These are phyloP conservation scores for Lunasporangiospora selenospora DNA, from an alignment of 192 early-diverging fungal species.

Conservation along the genomic window DNA sequence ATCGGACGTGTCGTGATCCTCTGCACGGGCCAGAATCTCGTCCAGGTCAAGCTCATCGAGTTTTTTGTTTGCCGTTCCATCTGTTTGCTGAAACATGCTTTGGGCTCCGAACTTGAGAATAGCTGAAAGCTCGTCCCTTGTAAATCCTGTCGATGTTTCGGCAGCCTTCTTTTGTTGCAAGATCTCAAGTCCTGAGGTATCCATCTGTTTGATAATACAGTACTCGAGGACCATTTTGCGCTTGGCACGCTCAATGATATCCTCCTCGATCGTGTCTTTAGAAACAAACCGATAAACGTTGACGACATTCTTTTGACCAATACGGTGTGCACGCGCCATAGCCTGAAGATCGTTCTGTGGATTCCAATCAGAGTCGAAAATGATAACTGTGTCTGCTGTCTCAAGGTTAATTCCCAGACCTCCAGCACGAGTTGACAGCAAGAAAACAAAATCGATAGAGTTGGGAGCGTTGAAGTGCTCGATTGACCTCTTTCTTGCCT, in stretches of 20 bases:
- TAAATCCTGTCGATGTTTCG: conserved; percentile 62
- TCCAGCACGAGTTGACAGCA: conserved; percentile 97
- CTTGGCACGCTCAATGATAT: conserved; percentile 98
- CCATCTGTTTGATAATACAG: conserved; percentile 99
- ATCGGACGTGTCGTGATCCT: conserved; percentile 82
- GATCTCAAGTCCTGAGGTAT: conserved; percentile 87
- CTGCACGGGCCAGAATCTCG: conserved; percentile 95
- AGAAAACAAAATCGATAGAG: conserved; percentile 93
- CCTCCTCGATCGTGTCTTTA: conserved; percentile 98
- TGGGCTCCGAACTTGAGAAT: conserved; percentile 99
- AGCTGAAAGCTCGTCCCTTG: conserved; percentile 88
- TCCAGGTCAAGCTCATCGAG: conserved; percentile 97
- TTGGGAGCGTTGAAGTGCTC: conserved; percentile 97
- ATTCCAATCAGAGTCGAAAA: conserved; percentile 95
- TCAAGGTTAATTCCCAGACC: conserved; percentile 97
- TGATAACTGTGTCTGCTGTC: conserved; percentile 97
- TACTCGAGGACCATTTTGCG: conserved; percentile 99
- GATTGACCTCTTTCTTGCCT: conserved; percentile 94
- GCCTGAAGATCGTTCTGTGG: conserved; percentile 98
- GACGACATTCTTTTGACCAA: conserved; percentile 97
- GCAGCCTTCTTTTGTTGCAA: conserved; percentile 57
- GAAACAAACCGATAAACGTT: conserved; percentile 98
- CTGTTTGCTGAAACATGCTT: conserved; percentile 90
- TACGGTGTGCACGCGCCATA: conserved; percentile 98
- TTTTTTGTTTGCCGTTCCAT: conserved; percentile 68